Evolutionary conservation across 345 rosid genomes (phyloP).

Genomic region (Eucalyptus sp.): DNA sequence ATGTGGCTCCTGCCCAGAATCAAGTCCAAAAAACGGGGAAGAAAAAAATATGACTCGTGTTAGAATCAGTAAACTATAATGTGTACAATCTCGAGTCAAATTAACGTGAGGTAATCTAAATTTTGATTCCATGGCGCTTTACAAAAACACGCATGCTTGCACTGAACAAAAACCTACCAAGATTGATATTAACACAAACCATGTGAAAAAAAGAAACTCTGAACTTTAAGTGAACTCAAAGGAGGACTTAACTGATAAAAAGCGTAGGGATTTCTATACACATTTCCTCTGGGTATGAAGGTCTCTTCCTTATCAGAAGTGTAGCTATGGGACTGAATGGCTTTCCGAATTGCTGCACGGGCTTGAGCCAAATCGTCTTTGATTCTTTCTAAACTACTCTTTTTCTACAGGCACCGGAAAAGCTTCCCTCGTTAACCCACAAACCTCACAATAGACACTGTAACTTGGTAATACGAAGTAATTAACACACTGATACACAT

Average conservation of each 20-base stretch:
- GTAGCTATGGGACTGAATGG: slow-evolving; percentile 17
- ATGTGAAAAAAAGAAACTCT: not conserved
- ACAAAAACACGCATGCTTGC: not conserved
- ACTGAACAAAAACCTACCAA: not conserved
- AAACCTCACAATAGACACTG: not conserved
- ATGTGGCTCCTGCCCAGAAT: no score
- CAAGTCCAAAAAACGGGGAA: no score
- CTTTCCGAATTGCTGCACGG: slow-evolving; percentile 32
- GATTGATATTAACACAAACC: not conserved
- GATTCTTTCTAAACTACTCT: slow-evolving; percentile 8
- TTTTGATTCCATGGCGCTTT: not conserved
- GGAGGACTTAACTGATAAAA: slow-evolving; percentile 38
- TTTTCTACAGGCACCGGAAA: not conserved
- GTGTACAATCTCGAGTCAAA: not conserved
- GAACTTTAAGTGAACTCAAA: not conserved
- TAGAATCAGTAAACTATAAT: not conserved
- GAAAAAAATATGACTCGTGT: no score
- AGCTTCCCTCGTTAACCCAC: not conserved
- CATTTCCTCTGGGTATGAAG: slow-evolving; percentile 34
- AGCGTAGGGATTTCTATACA: slow-evolving; percentile 21
- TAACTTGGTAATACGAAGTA: not conserved
- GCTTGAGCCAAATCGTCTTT: slow-evolving; percentile 33
- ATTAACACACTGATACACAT: not conserved
- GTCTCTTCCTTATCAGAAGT: slow-evolving; percentile 13
- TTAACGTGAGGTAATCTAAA: not conserved